Evolutionary conservation across 2,329 filamentous ascomycete species (phyloP).

Genomic region (Colletotrichum aenigma): DNA sequence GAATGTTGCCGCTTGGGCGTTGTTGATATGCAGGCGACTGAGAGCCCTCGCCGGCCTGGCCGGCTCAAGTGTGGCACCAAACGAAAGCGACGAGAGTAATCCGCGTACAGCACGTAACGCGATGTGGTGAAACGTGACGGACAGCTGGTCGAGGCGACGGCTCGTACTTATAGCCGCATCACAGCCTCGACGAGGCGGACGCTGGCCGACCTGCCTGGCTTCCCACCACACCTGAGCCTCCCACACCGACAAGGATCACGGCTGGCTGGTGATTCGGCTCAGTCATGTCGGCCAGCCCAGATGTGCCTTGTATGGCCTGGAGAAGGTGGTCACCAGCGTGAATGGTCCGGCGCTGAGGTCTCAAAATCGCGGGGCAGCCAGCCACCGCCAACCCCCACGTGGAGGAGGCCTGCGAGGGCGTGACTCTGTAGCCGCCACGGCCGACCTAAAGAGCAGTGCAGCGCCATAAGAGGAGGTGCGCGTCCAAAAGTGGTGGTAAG

Average conservation of each 20-base stretch:
- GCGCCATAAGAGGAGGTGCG: not conserved
- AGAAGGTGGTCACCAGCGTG: slow-evolving; percentile 27
- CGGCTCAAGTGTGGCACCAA: slow-evolving; percentile 20
- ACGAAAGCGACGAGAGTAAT: not conserved
- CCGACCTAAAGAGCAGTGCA: not conserved
- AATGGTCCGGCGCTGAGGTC: slow-evolving; percentile 21
- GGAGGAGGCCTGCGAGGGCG: slow-evolving; percentile 15
- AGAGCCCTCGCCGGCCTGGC: slow-evolving; percentile 19
- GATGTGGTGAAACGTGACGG: not conserved
- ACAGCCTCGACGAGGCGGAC: not conserved
- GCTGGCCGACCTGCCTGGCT: not conserved
- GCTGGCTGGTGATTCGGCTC: slow-evolving; percentile 5
- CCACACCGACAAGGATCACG: not conserved
- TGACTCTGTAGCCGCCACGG: slow-evolving; percentile 2
- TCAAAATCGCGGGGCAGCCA: slow-evolving; percentile 17
- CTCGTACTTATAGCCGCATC: slow-evolving; percentile 9
- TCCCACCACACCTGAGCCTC: not conserved
- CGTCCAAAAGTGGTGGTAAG: slow-evolving; percentile 13
- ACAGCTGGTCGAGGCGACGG: not conserved
- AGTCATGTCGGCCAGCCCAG: slow-evolving; percentile 17
- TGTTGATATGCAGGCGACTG: not conserved
- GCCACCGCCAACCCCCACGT: slow-evolving; percentile 23
- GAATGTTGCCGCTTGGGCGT: not conserved
- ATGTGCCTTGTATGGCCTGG: slow-evolving; percentile 28
- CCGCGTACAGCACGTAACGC: not conserved